Base-by-base conservation (phyloP, 495 filamentous ascomycete genomes). In the Annulohypoxylon moriforme region DNA sequence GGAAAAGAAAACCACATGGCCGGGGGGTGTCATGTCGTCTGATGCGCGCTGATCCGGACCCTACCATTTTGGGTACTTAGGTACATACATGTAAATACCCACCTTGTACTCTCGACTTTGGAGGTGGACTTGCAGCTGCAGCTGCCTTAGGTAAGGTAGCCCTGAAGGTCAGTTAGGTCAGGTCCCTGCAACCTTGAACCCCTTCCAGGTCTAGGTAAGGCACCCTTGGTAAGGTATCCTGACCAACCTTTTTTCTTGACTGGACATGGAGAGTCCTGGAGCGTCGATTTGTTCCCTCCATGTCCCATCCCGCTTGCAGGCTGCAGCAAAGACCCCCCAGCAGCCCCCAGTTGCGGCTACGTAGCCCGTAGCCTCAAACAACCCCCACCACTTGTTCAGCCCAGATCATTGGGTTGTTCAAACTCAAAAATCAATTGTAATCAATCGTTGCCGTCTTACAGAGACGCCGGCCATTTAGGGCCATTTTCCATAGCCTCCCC, bases 321-420 rank as follows among this genome's bases (percentile, higher is more conserved):
- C 50, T 38, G 47, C 58, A 25, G 47, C 40, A 14, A 40, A 14
- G 27, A n/a, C 50, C 63, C 68, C 63, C 53, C 40, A 14, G 29
- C 20, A 20, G 9, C 50, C 63, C 68, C 63, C 53, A 57, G 61
- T 57, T 67, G 64, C 64, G 64, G 69, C 64, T 64, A 57, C 62
- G 57, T 60, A 64, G 60, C 67, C 67, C 52, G 64, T 72, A 68
- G 64, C 64, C 69, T 72, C 64, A 68, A 72, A 68, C 64, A 68
- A 56, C 34, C 69, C 69, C 69, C 69, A 61, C 69, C 69, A 72
- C 44, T 72, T 68, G 36, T 64, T 55, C 58, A 67, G 53, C 64
- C 60, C 69, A 59, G 60, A 60, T 60, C 49, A 33, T 68, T 67
- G 60, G 47, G 42, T 64, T 64, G 18, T 49, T 53, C 69, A 67